Conservation (phyloP, 331 rosid genomes). For the Rhamnella rubrinervis region DNA sequence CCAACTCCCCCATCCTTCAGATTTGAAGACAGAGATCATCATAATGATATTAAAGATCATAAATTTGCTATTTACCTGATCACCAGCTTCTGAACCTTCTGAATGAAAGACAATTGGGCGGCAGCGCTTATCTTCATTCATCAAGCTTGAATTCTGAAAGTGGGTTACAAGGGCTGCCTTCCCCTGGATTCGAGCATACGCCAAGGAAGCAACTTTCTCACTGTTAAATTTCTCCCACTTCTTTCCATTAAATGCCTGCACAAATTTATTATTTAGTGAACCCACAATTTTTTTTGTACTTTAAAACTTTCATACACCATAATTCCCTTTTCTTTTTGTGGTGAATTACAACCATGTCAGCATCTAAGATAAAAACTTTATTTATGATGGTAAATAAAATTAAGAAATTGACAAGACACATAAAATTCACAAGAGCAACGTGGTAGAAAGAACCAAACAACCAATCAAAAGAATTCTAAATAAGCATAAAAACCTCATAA, state of each 20-base stretch:
- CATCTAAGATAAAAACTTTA: slow-evolving; percentile 9
- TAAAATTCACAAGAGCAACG: neutral
- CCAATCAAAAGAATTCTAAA: slow-evolving; percentile 5
- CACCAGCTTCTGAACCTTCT: slow-evolving; percentile 62
- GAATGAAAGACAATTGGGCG: slow-evolving; percentile 80
- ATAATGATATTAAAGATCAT: neutral
- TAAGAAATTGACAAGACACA: slow-evolving; percentile 10
- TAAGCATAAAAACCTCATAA: slow-evolving; percentile 50
- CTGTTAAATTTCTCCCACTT: slow-evolving; percentile 91
- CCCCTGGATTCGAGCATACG: slow-evolving; percentile 90
- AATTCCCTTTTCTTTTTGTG: neutral
- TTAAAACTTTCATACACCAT: neutral
- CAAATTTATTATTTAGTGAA: slow-evolving; percentile 13
- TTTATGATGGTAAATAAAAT: slow-evolving; percentile 8
- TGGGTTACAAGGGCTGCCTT: slow-evolving; percentile 79
- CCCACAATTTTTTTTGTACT: neutral
- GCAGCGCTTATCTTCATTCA: slow-evolving; percentile 90
- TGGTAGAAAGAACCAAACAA: slow-evolving; percentile 12
- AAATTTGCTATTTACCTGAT: slow-evolving; percentile 48
- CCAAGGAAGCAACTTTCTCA: slow-evolving; percentile 86
- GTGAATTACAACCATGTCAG: slow-evolving; percentile 13
- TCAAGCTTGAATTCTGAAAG: slow-evolving; percentile 85
- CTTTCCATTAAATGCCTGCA: slow-evolving; percentile 80
- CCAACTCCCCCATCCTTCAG: neutral
- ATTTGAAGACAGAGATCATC: neutral